These are phyloP conservation scores for Colletotrichum gloeosporioides DNA, from an alignment of 2,329 filamentous ascomycete genomes.

Conservation along the genomic window DNA sequence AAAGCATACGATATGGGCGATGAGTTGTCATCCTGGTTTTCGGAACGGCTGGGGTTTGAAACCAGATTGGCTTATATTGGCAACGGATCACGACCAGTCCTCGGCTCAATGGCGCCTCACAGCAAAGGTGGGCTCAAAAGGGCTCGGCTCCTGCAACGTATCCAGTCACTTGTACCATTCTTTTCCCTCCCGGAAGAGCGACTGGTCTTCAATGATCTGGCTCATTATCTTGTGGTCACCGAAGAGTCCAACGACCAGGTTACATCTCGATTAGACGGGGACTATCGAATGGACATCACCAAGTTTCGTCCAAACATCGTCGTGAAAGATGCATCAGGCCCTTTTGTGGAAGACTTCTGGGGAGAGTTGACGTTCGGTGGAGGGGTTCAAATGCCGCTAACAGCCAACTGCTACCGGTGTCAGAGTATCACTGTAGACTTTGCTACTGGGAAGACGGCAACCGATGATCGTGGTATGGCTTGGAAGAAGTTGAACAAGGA, in stretches of 20 bases:
- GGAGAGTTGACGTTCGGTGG: neutral
- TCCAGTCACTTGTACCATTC: conserved; percentile 36
- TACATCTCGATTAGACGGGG: neutral
- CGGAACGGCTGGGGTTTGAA: conserved; percentile 65
- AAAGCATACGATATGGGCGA: conserved; percentile 68
- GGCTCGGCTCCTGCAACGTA: neutral
- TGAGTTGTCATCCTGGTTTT: conserved; percentile 69
- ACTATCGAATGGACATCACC: neutral
- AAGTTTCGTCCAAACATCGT: conserved; percentile 6
- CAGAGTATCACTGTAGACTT: conserved; percentile 9
- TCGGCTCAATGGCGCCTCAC: conserved; percentile 58
- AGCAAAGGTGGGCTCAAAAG: neutral
- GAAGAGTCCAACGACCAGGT: conserved; percentile 71
- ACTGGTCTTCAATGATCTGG: conserved; percentile 76
- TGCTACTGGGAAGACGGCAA: neutral
- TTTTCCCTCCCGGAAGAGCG: conserved; percentile 38
- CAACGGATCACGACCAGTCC: conserved; percentile 60
- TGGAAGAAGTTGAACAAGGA: conserved; percentile 10
- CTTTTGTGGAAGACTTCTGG: conserved; percentile 6
- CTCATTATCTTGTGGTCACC: conserved; percentile 76
- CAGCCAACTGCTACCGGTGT: neutral
- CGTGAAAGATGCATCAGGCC: neutral
- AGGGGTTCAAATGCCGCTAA: neutral
- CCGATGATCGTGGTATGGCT: neutral
- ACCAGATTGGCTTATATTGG: conserved; percentile 71